Evolutionary conservation across 805 yeast species (phyloP).

Genomic region (Millerozyma miso): DNA sequence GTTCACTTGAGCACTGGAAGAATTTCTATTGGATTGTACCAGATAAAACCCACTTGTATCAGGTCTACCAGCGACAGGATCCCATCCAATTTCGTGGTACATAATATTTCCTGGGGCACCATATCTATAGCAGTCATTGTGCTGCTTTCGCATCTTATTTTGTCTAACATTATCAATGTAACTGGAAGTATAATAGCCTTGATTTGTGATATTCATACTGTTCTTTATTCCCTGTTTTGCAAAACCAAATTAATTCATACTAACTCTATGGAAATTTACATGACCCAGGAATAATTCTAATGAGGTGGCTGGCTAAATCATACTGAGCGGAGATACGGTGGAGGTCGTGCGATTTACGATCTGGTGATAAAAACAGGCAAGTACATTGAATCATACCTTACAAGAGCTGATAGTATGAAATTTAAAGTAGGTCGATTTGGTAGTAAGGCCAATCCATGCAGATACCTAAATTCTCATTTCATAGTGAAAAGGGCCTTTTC

Average conservation of each 20-base stretch:
- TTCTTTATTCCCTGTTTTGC: too few species aligned
- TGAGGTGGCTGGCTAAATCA: not conserved
- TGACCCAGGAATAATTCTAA: not conserved
- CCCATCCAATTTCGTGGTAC: not conserved
- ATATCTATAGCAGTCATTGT: constrained; percentile 1
- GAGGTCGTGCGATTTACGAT: too few species aligned
- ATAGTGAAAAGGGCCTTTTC: not conserved
- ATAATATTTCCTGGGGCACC: not conserved
- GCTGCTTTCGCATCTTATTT: not conserved
- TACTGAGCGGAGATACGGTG: too few species aligned
- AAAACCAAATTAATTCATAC: too few species aligned
- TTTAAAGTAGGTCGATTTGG: not conserved
- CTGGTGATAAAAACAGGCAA: too few species aligned
- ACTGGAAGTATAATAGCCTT: constrained; percentile 36
- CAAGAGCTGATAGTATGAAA: not conserved
- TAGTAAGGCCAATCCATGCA: not conserved
- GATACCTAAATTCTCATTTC: not conserved
- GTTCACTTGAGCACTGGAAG: too few species aligned
- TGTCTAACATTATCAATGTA: constrained; percentile 24
- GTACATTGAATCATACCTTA: not conserved
- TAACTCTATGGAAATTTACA: too few species aligned
- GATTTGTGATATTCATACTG: constrained; percentile 39
- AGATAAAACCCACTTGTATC: not conserved
- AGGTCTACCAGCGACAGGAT: not conserved
- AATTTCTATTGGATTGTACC: not conserved